Conservation (phyloP, 768 basidiomycete genomes). For the Amyloporia xantha region DNA sequence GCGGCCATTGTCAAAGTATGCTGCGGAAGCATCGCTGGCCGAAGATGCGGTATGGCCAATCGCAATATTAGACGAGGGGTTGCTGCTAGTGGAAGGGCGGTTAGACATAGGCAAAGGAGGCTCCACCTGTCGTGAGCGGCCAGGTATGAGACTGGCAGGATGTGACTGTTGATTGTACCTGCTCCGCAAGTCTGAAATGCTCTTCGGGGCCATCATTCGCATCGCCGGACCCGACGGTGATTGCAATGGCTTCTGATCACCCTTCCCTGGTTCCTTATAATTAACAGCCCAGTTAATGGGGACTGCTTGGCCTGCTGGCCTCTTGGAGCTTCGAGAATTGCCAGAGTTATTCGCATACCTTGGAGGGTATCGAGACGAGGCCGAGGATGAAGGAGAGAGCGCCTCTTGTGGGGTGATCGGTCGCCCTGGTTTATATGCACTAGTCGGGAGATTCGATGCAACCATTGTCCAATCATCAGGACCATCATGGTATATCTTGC, state of each 20-base stretch:
- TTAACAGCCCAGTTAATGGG: slow-evolving; percentile 41
- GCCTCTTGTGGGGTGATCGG: slow-evolving; percentile 18
- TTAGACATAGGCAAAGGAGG: slow-evolving; percentile 27
- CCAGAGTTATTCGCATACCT: slow-evolving; percentile 12
- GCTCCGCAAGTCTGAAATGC: slow-evolving; percentile 48
- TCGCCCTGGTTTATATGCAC: slow-evolving; percentile 17
- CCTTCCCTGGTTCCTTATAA: slow-evolving; percentile 41
- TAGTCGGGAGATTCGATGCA: slow-evolving; percentile 14
- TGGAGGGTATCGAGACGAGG: slow-evolving; percentile 15
- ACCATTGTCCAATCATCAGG: slow-evolving; percentile 16
- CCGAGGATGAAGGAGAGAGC: slow-evolving; percentile 12
- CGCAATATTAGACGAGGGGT: not conserved
- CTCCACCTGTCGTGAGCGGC: slow-evolving; percentile 13
- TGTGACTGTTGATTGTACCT: slow-evolving; percentile 23
- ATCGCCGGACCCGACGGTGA: slow-evolving; percentile 27
- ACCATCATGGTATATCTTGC: not conserved
- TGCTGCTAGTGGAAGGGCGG: slow-evolving; percentile 15
- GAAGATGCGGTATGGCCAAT: slow-evolving; percentile 6
- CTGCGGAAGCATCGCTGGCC: slow-evolving; percentile 6
- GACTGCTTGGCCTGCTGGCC: slow-evolving; percentile 33
- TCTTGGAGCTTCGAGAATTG: slow-evolving; percentile 16
- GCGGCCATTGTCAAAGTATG: not conserved
- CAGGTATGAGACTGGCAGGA: slow-evolving; percentile 30
- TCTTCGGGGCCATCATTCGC: slow-evolving; percentile 39
- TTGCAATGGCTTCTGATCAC: slow-evolving; percentile 33